These are phyloP conservation scores for Amanita muscaria DNA, from an alignment of 768 basidiomycete genomes.

Conservation along the genomic window DNA sequence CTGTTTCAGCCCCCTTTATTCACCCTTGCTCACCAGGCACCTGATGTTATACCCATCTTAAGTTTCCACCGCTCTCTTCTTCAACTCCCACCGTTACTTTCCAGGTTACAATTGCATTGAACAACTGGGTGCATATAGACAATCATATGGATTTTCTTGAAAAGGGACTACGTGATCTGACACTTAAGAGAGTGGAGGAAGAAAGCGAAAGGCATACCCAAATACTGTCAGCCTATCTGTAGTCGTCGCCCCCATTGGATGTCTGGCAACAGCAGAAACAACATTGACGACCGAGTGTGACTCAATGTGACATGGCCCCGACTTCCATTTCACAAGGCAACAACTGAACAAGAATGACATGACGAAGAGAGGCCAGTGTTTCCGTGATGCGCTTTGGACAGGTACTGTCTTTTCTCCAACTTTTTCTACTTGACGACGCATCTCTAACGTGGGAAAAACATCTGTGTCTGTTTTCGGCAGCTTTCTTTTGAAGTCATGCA, in stretches of 20 bases:
- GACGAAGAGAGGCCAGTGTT: conserved; percentile 38
- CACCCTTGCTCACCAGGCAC: too few species aligned
- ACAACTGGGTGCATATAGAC: too few species aligned
- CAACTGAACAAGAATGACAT: background rate
- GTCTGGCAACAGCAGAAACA: background rate
- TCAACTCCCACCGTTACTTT: too few species aligned
- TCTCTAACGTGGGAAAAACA: too few species aligned
- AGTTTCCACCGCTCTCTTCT: too few species aligned
- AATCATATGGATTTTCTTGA: background rate
- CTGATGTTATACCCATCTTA: too few species aligned
- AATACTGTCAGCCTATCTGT: too few species aligned
- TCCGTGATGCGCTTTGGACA: conserved; percentile 56
- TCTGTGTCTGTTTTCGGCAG: conserved; percentile 4
- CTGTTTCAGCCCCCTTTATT: too few species aligned
- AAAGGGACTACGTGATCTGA: background rate
- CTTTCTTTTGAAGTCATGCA: background rate
- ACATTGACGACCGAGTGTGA: too few species aligned
- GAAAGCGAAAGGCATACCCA: conserved; percentile 14
- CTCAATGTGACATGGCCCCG: too few species aligned
- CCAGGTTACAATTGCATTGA: too few species aligned
- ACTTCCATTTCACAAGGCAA: background rate
- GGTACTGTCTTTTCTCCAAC: conserved; percentile 24
- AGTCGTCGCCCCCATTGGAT: conserved; percentile 3
- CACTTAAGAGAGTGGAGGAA: conserved; percentile 10
- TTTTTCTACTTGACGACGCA: background rate